These are phyloP conservation scores for Penicillium dipodomyicola DNA, from an alignment of 495 filamentous ascomycete genomes.

Conservation along the genomic window DNA sequence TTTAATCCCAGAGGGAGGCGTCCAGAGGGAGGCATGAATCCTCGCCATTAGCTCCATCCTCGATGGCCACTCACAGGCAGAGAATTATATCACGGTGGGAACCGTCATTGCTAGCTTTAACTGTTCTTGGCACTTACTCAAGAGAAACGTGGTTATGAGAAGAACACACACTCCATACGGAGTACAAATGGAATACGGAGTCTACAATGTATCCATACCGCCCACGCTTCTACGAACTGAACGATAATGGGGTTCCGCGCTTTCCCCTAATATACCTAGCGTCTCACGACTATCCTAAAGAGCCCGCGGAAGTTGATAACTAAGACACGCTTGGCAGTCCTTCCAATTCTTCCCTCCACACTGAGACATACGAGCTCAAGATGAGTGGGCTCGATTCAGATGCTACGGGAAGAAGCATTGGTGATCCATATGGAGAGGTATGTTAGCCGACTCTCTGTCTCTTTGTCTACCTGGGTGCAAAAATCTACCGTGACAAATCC, in stretches of 20 bases:
- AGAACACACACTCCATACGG: not conserved
- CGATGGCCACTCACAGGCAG: constrained; percentile 3
- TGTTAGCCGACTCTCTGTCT: too few species aligned
- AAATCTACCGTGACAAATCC: too few species aligned
- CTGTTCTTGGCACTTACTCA: not conserved
- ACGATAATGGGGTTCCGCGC: not conserved
- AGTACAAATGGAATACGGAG: too few species aligned
- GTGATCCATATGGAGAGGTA: too few species aligned
- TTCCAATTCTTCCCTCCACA: too few species aligned
- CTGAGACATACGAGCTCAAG: too few species aligned
- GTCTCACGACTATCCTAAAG: not conserved
- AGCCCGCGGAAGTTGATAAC: too few species aligned
- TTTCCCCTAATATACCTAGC: not conserved
- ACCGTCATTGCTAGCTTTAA: not conserved
- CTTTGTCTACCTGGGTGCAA: too few species aligned
- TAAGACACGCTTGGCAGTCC: too few species aligned
- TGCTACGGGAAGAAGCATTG: too few species aligned
- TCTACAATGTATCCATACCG: not conserved
- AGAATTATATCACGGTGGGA: not conserved
- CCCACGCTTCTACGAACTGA: not conserved
- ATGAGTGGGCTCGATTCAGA: too few species aligned
- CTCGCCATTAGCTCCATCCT: not conserved
- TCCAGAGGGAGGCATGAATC: not conserved
- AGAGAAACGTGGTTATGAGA: not conserved
- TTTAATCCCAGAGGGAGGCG: not conserved